Evolutionary conservation across 768 basidiomycete genomes (phyloP).

Genomic region (Fomitopsis pulvina): DNA sequence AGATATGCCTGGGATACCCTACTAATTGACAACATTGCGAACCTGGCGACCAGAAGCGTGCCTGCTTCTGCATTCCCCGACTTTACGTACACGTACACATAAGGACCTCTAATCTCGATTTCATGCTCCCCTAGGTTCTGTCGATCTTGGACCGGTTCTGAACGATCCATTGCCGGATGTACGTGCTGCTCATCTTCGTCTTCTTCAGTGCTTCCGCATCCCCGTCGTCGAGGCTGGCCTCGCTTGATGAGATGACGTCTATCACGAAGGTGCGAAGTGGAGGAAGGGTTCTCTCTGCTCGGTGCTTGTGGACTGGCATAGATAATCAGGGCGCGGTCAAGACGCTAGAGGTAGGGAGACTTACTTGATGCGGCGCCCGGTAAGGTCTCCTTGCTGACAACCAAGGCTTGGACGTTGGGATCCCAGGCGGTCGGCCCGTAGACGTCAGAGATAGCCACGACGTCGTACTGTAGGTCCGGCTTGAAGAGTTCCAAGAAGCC

Average conservation of each 20-base stretch:
- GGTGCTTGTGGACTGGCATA: constrained; percentile 53
- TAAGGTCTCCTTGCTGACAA: constrained; percentile 87
- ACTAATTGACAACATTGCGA: not conserved
- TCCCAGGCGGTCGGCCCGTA: constrained; percentile 90
- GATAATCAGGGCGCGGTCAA: not conserved
- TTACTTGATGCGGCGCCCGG: constrained; percentile 67
- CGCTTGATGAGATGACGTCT: constrained; percentile 78
- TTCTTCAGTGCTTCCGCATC: constrained; percentile 66
- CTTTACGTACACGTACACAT: not conserved
- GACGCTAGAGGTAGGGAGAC: constrained; percentile 23
- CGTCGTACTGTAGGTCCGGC: constrained; percentile 54
- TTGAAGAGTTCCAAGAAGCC: constrained; percentile 67
- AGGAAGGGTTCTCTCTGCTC: constrained; percentile 50
- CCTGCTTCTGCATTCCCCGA: not conserved
- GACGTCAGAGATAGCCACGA: constrained; percentile 76
- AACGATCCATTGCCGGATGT: constrained; percentile 83
- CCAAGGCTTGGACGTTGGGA: constrained; percentile 82
- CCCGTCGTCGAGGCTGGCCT: constrained; percentile 49
- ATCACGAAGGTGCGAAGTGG: constrained; percentile 68
- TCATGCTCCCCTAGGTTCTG: not conserved
- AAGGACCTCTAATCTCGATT: not conserved
- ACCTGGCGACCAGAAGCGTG: too few relatives aligned
- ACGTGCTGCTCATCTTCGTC: constrained; percentile 93
- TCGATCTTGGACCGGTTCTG: constrained; percentile 4
- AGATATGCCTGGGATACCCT: not conserved